Evolutionary conservation across 805 yeast species (phyloP), one percentile per base, ranked within the genome.

Genomic region (Blastobotrys chiropterorum): DNA sequence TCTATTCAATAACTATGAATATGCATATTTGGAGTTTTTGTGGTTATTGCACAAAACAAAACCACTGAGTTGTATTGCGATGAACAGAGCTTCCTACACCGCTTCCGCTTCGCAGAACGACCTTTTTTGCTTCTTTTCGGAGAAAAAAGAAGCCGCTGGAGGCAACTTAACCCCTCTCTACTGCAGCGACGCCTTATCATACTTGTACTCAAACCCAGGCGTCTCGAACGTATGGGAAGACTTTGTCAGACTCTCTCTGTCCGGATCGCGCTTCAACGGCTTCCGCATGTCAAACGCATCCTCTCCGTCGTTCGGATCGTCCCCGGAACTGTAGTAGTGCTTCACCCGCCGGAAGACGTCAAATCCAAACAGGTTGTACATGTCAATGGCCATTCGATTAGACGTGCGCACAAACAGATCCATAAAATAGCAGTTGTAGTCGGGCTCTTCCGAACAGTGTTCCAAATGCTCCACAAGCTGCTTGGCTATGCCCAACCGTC

Each of bases 321-420:
- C 72, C 1, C 70, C 71, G 3, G 72, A 62, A 11, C 90, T 88
- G 65, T 94, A 94, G 64, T 94, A 94, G 0, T 92, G 92, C 11
- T 89, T 80, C 3, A 94, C 98, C 49, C 99, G 70, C 67, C 99
- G 71, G 64, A 76, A 94, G 0, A 90, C 87, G 7, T 82, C 74
- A 63, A 90, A 94, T 0, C 97, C 98, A 51, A 94, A 67, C 59
- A 86, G 85, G 63, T 88, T 92, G 66, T 94, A 94, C 62, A 94
- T 70, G 47, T 80, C 82, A 1, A 89, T 79, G 0, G 97, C 99
- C 51, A 90, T 71, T 3, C 67, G 65, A 64, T 94, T 94, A 40
- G 90, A 85, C 39, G 94, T 89, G 59, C 90, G 85, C 42, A 94
- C 99, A 68, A 90, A 94, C 45, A 94, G 75, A 63, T 94, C 99